A percentile compares a stretch with the other conserved stretches of the same genome.
These are phyloP conservation scores for Fennellomyces sp. DNA, from an alignment of 371 early-diverging fungal species.

Conservation along the genomic window DNA sequence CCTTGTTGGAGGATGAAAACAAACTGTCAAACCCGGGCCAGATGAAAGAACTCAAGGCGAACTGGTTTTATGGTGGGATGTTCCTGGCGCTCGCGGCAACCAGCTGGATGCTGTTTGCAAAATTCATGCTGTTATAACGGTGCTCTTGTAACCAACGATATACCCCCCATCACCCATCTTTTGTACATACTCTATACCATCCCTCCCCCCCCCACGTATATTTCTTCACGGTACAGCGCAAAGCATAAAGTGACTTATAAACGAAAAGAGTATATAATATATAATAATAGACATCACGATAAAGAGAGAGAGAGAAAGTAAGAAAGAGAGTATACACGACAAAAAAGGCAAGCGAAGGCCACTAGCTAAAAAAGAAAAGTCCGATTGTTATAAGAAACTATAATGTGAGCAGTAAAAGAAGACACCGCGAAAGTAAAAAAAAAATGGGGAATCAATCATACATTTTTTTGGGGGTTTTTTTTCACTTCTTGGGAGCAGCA, in stretches of 20 bases:
- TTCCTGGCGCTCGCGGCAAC: slow-evolving; percentile 33
- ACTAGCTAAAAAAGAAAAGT: slow-evolving; percentile 7
- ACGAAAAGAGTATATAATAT: slow-evolving; percentile 17
- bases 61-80: slow-evolving; percentile 53
- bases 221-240: too few species aligned
- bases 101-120: slow-evolving; percentile 58
- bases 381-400: background rate
- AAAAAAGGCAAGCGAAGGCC: slow-evolving; percentile 1
- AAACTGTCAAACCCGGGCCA: background rate
- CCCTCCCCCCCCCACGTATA: background rate
- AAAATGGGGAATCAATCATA: background rate
- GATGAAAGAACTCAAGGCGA: slow-evolving; percentile 24
- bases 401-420: background rate
- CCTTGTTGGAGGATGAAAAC: slow-evolving; percentile 10
- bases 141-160: too few species aligned
- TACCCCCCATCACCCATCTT: too few species aligned
- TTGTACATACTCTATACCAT: background rate
- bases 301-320: slow-evolving; percentile 6
- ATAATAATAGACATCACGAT: slow-evolving; percentile 7
- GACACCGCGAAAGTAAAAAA: background rate
- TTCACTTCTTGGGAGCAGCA: slow-evolving; percentile 10
- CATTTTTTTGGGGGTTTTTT: slow-evolving; percentile 1
- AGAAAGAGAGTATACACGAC: slow-evolving; percentile 9
- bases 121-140: slow-evolving; percentile 28
- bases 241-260: background rate